Evolutionary conservation across 176 grass and related monocot species (phyloP).

Genomic region (Bolboschoenus planiculmis): DNA sequence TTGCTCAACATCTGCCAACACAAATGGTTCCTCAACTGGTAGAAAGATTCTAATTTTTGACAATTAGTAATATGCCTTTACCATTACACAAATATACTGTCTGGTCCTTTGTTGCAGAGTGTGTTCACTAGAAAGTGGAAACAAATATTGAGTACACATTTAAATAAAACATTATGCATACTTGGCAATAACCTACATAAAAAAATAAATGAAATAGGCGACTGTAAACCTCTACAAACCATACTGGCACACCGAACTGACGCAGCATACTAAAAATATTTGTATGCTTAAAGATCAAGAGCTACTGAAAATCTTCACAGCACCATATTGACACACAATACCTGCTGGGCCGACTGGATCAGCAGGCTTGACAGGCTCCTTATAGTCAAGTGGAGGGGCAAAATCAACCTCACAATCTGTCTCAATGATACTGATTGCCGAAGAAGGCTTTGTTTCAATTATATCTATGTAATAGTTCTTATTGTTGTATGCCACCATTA

Average conservation of each 20-base stretch:
- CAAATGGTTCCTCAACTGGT: neutral
- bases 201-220: slow-evolving; percentile 20
- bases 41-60: neutral
- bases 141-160: neutral
- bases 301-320: neutral
- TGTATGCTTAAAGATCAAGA: neutral
- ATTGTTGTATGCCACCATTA: slow-evolving; percentile 98
- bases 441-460: slow-evolving; percentile 89
- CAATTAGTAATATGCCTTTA: neutral
- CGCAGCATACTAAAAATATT: neutral
- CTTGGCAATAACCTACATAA: neutral
- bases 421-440: slow-evolving; percentile 93
- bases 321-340: slow-evolving; percentile 35
- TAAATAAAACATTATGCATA: neutral
- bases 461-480: slow-evolving; percentile 99
- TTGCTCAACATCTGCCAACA: neutral
- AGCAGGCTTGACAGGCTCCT: slow-evolving; percentile 51
- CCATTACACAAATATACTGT: neutral
- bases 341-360: slow-evolving; percentile 28
- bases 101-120: neutral
- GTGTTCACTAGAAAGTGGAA: neutral
- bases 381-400: slow-evolving; percentile 94
- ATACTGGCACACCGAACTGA: neutral
- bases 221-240: neutral
- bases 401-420: slow-evolving; percentile 99